Evolutionary conservation across 1,284 basidiomycete species (phyloP).

Genomic region (Rhodotorula sp.): DNA sequence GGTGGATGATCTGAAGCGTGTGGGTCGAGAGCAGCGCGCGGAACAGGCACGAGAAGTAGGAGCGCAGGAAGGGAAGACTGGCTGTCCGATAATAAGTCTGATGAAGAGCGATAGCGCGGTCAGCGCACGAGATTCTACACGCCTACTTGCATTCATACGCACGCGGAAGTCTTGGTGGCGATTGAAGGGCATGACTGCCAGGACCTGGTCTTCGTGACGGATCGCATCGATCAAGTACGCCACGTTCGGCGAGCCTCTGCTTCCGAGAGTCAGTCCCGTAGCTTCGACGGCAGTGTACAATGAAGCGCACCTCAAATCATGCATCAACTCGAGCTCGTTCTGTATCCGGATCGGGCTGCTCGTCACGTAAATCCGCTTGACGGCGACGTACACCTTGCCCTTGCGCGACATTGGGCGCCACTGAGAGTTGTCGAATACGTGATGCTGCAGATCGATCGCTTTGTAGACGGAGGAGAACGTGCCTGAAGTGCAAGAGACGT

Average conservation of each 20-base stretch:
- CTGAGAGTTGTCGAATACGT: constrained; percentile 72
- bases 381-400: constrained; percentile 69
- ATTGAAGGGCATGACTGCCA: constrained; percentile 92
- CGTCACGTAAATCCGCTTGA: constrained; percentile 97
- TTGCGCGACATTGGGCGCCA: constrained; percentile 56
- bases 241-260: constrained; percentile 73
- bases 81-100: constrained; percentile 68
- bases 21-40: constrained; percentile 87
- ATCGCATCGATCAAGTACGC: constrained; percentile 94
- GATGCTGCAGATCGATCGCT: constrained; percentile 75
- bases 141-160: constrained; percentile 44
- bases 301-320: constrained; percentile 57
- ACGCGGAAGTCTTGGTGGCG: constrained; percentile 90
- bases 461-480: constrained; percentile 99
- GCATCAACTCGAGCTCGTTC: constrained; percentile 93
- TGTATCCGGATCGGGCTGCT: constrained; percentile 87
- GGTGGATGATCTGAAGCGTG: constrained; percentile 83
- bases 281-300: not conserved
- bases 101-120: not conserved
- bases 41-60: constrained; percentile 89
- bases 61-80: constrained; percentile 69
- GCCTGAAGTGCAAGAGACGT: constrained; percentile 53
- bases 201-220: constrained; percentile 85
- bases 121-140: no score
- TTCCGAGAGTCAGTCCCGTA: not conserved